Base-by-base conservation (phyloP, 2,329 filamentous ascomycete species). In the Zelopaecilomyces penicillatus region DNA sequence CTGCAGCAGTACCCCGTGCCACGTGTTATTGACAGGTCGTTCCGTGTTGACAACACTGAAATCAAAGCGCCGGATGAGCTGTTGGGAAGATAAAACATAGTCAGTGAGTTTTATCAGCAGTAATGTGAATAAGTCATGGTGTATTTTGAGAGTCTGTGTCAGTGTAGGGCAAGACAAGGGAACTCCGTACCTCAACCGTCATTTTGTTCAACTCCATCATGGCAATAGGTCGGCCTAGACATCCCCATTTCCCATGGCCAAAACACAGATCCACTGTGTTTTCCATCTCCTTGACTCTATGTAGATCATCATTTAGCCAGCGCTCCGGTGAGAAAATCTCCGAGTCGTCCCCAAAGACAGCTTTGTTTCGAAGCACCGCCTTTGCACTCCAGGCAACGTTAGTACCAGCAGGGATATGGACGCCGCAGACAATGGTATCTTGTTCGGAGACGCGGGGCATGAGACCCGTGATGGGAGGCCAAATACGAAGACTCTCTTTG, bases 401-500 rank as follows among this genome's bases (percentile, higher is more conserved):
- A 0, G 64, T 64, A 1, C 63, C 61, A 0, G 52, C 58, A 1
- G 63, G 65, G 4, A 65, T 52, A n/a, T 54, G 55, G 1, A 56
- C 39, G 1, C 62, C 62, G 19, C 19, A 19, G 5, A 60, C 59
- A 49, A 55, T 64, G 5, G 42, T 53, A 32, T 66, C 61, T 0
- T 63, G 63, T 2, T 54, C 55, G 0, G 58, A 63, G 30, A 63
- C 51, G 39, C 67, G 66, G 8, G 62, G 53, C 60, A 68, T 64
- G 30, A 65, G 55, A 0, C 64, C 62, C 1, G 60, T 55, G 5
- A 64, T 59, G 4, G 65, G 65, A 0, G 65, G 63, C 42, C 60
- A 60, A 30, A 67, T 65, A 26, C 65, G 63, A 2, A 69, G 52
- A 1, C 62, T 65, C 49, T 79, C 74, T 30, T 71, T 66, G 51